These are phyloP conservation scores for Pichia sp. DNA, from an alignment of 1,139 yeast genomes.

Conservation along the genomic window DNA sequence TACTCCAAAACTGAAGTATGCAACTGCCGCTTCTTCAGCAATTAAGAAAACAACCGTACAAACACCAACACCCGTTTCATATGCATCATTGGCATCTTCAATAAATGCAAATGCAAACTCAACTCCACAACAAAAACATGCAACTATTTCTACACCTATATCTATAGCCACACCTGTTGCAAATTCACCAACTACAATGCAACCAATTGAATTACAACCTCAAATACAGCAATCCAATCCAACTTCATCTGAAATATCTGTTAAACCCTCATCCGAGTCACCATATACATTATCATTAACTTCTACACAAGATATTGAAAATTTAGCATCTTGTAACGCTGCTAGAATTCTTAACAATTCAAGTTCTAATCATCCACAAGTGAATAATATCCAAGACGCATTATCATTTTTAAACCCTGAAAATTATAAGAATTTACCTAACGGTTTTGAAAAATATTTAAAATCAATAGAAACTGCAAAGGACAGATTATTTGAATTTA, in stretches of 20 bases:
- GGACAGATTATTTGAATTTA: slow-evolving; percentile 31
- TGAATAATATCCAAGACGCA: slow-evolving; percentile 10
- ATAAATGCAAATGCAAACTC: not conserved
- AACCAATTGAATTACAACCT: not conserved
- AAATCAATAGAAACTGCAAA: slow-evolving; percentile 41
- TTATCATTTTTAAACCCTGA: slow-evolving; percentile 20
- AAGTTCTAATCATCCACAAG: slow-evolving; percentile 7
- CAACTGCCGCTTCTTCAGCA: slow-evolving; percentile 28
- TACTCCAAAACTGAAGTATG: slow-evolving; percentile 32
- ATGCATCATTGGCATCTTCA: slow-evolving; percentile 12
- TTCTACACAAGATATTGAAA: slow-evolving; percentile 5
- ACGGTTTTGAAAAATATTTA: slow-evolving; percentile 43
- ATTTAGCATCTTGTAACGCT: slow-evolving; percentile 11
- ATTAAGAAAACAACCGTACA: slow-evolving; percentile 11
- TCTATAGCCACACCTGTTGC: not conserved
- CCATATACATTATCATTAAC: too few relatives aligned
- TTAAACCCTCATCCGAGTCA: too few relatives aligned
- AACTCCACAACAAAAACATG: not conserved
- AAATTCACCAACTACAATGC: not conserved
- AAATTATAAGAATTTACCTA: slow-evolving; percentile 35
- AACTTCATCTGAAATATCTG: not conserved
- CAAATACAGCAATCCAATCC: not conserved
- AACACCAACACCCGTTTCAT: slow-evolving; percentile 9
- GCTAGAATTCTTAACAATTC: slow-evolving; percentile 9
- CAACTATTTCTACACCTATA: not conserved